Percentiles rank a stretch among this genome's conserved stretches.
phyloP scores from a whole-genome alignment of 805 yeast species.

The Starmerella bombicola region DNA sequence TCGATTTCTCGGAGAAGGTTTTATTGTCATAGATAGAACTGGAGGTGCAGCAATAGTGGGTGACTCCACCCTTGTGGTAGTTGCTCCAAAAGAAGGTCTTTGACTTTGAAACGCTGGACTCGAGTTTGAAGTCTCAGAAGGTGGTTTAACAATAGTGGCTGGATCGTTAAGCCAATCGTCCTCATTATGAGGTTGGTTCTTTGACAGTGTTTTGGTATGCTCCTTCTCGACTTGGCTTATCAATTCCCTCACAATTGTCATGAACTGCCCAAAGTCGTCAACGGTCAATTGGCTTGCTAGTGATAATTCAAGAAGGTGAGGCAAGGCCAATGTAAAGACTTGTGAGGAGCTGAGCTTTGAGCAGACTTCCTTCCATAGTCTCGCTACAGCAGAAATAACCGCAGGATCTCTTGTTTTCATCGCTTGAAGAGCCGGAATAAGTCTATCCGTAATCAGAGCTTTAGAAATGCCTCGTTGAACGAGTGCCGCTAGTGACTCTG shows the following conservation, averaged over 20 bases:
- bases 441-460: slow-evolving; percentile 56
- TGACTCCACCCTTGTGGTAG: neutral
- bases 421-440: slow-evolving; percentile 64
- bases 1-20: neutral
- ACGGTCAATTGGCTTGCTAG: slow-evolving; percentile 36
- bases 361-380: slow-evolving; percentile 31
- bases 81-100: too few species aligned
- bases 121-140: too few species aligned
- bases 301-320: slow-evolving; percentile 41
- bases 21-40: neutral
- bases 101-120: too few species aligned
- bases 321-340: slow-evolving; percentile 43
- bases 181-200: slow-evolving; percentile 10
- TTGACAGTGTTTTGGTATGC: slow-evolving; percentile 25
- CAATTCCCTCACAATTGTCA: slow-evolving; percentile 33
- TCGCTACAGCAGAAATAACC: slow-evolving; percentile 41
- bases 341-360: slow-evolving; percentile 37
- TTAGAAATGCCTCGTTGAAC: slow-evolving; percentile 40
- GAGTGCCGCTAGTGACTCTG: slow-evolving; percentile 13
- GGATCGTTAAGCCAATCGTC: slow-evolving; percentile 16
- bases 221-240: slow-evolving; percentile 35
- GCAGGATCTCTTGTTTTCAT: slow-evolving; percentile 67
- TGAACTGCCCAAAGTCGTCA: slow-evolving; percentile 33
- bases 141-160: neutral
- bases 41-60: neutral